Evolutionary conservation across 2,329 filamentous ascomycete genomes (phyloP), one percentile per base, ranked within the genome.

Genomic region (Verruconis gallopava): DNA sequence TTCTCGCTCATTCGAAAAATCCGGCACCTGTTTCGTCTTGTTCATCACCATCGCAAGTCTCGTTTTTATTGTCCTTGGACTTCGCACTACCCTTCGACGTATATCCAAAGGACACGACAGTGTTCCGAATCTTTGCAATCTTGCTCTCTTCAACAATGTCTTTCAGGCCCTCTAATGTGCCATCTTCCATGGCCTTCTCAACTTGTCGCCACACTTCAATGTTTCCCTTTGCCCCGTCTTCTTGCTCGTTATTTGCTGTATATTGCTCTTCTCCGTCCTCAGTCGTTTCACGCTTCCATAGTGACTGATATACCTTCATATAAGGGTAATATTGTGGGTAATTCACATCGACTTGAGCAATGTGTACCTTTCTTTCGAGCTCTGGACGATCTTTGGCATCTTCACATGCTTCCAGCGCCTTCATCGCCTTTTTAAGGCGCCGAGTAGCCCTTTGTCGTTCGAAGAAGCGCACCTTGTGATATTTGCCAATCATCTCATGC

Each of bases 401-500:
- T 40, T 68, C 65, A 14, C 66, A 59, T 37, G 67, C 60, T 14
- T 69, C 61, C 30, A 82, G 62, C 48, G 71, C 71, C 52, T 73
- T 75, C 51, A 67, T 65, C 40, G 82, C 64, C 53, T 78, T 73
- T 58, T 81, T 86, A 40, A 76, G 65, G 33, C 77, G 66, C 44
- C 81, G 69, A 39, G 70, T 71, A 20, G 81, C 81, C 59, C 85
- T 86, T 60, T 84, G 79, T 37, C 80, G 72, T 50, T 85, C 79
- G 60, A 89, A 89, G 57, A 91, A 91, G 20, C 84, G 69, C 39
- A 89, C 75, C 73, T 85, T 88, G 57, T 89, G 83, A 52, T 86
- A 91, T 58, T 79, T 81, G 39, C 68, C 68, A 47, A 88, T 85
- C 73, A 88, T 84, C 45, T 75, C 69, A 51, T 70, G 71, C 49